phyloP scores from a whole-genome alignment of 1,139 yeast genomes.

The Protomyces pachydermus region DNA sequence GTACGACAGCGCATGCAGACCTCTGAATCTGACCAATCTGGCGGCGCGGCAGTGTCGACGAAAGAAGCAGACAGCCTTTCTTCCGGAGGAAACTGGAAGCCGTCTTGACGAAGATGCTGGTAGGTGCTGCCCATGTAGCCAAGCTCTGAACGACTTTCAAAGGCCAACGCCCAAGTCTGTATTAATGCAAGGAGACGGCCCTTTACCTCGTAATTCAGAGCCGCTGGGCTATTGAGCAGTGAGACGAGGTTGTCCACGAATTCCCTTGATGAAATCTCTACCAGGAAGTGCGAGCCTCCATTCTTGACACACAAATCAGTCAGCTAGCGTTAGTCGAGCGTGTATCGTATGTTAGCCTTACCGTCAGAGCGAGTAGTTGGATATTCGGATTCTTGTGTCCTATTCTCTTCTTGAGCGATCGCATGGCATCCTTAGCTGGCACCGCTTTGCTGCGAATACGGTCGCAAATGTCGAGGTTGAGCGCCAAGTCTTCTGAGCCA shows the following conservation, averaged over 20 bases:
- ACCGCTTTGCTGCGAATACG: slow-evolving; percentile 75
- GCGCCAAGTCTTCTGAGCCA: slow-evolving; percentile 78
- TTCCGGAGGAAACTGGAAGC: slow-evolving; percentile 59
- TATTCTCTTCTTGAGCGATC: slow-evolving; percentile 69
- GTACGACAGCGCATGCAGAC: slow-evolving; percentile 92
- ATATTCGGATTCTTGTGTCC: slow-evolving; percentile 67
- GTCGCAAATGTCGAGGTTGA: slow-evolving; percentile 84
- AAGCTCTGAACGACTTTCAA: slow-evolving; percentile 63
- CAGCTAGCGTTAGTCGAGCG: slow-evolving; percentile 41
- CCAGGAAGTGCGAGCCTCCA: slow-evolving; percentile 80
- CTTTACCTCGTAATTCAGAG: slow-evolving; percentile 52
- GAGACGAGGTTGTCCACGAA: slow-evolving; percentile 61
- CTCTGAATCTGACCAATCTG: slow-evolving; percentile 95
- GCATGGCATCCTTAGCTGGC: slow-evolving; percentile 80
- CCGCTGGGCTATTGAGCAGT: slow-evolving; percentile 38
- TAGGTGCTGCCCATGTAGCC: slow-evolving; percentile 62
- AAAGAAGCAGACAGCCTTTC: slow-evolving; percentile 47
- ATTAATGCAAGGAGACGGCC: slow-evolving; percentile 57
- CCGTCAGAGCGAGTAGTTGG: slow-evolving; percentile 58
- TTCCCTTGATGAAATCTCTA: slow-evolving; percentile 76
- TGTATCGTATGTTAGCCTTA: slow-evolving; percentile 1
- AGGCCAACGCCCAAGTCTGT: slow-evolving; percentile 73
- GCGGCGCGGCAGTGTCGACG: slow-evolving; percentile 88
- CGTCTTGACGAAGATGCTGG: slow-evolving; percentile 56
- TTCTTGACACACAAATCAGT: slow-evolving; percentile 86